Percentiles rank a stretch among this genome's conserved stretches.
Conservation (phyloP, 306 rosid genomes). For the Boehmeria nivea region DNA sequence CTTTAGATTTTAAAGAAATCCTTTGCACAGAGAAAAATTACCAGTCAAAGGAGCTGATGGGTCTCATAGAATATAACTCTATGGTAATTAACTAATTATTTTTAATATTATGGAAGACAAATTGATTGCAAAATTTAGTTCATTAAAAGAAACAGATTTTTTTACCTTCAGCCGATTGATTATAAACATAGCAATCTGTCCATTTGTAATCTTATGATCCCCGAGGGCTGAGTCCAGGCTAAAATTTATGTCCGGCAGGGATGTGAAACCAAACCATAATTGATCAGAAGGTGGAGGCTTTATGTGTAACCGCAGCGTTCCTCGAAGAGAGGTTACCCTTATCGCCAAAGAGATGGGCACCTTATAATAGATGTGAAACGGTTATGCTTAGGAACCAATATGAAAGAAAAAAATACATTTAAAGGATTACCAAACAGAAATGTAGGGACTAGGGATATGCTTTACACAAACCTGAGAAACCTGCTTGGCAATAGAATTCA, state of each 20-base stretch:
- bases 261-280: constrained; percentile 84
- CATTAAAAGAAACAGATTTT: constrained; percentile 1
- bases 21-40: too few species aligned
- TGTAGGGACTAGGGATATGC: neutral
- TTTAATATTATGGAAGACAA: too few species aligned
- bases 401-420: neutral
- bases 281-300: constrained; percentile 97
- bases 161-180: constrained; percentile 77
- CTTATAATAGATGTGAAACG: constrained; percentile 22
- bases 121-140: too few species aligned
- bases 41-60: too few species aligned
- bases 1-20: too few species aligned
- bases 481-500: constrained; percentile 69
- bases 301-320: constrained; percentile 77
- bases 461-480: constrained; percentile 75
- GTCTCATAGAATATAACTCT: too few species aligned
- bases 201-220: constrained; percentile 73
- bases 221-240: constrained; percentile 76
- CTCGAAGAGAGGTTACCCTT: constrained; percentile 73
- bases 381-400: too few species aligned
- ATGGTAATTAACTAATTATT: too few species aligned
- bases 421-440: neutral
- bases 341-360: constrained; percentile 77
- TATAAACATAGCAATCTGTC: constrained; percentile 56
- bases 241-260: constrained; percentile 81